phyloP scores from a whole-genome alignment of 2,329 filamentous ascomycete genomes.

The Sphaerulina musiva region DNA sequence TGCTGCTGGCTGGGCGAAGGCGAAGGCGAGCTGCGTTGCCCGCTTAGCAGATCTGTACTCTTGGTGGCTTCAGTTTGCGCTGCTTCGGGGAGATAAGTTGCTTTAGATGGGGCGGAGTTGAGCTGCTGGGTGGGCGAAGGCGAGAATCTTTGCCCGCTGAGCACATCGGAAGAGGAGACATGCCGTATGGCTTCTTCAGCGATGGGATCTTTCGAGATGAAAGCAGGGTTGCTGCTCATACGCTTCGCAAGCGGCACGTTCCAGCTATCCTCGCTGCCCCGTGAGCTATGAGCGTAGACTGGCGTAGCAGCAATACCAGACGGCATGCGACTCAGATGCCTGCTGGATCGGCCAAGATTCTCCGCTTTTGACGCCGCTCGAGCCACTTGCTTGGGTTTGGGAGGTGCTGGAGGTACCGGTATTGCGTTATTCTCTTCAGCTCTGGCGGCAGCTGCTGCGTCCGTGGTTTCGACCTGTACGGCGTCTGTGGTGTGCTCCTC shows the following conservation, averaged over 20 bases:
- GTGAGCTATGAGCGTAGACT: conserved; percentile 9
- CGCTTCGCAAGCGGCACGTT: conserved; percentile 18
- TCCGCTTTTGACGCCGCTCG: conserved; percentile 1
- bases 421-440: conserved; percentile 23
- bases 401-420: conserved; percentile 13
- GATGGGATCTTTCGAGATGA: not conserved
- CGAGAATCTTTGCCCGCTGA: conserved; percentile 9
- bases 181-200: conserved; percentile 5
- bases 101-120: conserved; percentile 6
- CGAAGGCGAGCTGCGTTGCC: no score
- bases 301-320: conserved; percentile 10
- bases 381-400: not conserved
- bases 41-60: no score
- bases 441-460: conserved; percentile 44
- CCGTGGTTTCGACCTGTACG: conserved; percentile 33
- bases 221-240: conserved; percentile 17
- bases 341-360: not conserved
- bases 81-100: conserved; percentile 8
- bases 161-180: not conserved
- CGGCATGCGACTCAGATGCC: conserved; percentile 5
- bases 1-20: no score
- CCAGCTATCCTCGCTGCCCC: conserved; percentile 17
- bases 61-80: no score
- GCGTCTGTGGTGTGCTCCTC: conserved; percentile 37
- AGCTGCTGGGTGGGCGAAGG: not conserved